These are phyloP conservation scores for Tothia fuscella DNA, from an alignment of 2,329 filamentous ascomycete species.

Conservation along the genomic window DNA sequence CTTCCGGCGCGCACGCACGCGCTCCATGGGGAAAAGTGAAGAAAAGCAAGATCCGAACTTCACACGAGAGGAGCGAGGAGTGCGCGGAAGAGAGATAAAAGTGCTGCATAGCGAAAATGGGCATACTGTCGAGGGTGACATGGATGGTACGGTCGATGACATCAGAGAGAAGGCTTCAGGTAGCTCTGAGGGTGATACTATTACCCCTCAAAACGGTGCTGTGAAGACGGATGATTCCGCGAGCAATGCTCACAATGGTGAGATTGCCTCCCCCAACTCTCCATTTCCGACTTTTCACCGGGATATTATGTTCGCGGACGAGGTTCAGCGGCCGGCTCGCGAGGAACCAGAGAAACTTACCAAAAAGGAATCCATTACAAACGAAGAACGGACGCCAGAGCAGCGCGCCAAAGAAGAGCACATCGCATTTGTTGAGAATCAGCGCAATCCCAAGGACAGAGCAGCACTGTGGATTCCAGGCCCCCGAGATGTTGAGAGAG, in stretches of 20 bases:
- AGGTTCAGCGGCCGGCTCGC: slow-evolving; percentile 48
- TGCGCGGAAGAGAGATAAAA: slow-evolving; percentile 46
- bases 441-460: slow-evolving; percentile 60
- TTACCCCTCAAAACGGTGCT: no score
- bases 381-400: slow-evolving; percentile 37
- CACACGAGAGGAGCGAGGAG: slow-evolving; percentile 37
- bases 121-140: no score
- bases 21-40: slow-evolving; percentile 39
- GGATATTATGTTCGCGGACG: slow-evolving; percentile 58
- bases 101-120: slow-evolving; percentile 49
- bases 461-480: slow-evolving; percentile 79
- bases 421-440: slow-evolving; percentile 77
- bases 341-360: no score
- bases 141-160: slow-evolving; percentile 19
- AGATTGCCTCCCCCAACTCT: slow-evolving; percentile 13
- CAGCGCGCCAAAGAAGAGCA: slow-evolving; percentile 58
- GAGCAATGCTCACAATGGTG: slow-evolving; percentile 7
- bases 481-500: slow-evolving; percentile 78
- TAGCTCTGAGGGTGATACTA: not conserved
- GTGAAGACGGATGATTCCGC: not conserved
- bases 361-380: slow-evolving; percentile 39
- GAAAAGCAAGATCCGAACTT: slow-evolving; percentile 35
- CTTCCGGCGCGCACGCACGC: slow-evolving; percentile 53
- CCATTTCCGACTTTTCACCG: slow-evolving; percentile 25
- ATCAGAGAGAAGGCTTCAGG: not conserved